Conservation (phyloP, 805 yeast species). For the Yamadazyma scolyti region DNA sequence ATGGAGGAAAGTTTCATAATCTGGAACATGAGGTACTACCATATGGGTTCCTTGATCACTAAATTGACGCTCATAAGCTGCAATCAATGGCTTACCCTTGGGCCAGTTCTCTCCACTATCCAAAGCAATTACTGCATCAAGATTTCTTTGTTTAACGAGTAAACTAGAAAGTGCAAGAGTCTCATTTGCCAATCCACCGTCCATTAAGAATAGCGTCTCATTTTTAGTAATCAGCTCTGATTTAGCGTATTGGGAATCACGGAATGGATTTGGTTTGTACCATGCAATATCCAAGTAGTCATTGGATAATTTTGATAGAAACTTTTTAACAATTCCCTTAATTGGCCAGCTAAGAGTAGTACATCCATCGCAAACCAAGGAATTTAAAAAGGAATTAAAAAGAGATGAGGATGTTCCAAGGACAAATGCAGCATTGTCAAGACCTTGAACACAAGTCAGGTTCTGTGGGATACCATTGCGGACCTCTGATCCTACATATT, state of each 20-base stretch:
- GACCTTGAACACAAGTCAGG: slow-evolving; percentile 28
- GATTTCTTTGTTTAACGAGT: slow-evolving; percentile 27
- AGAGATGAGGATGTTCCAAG: slow-evolving; percentile 39
- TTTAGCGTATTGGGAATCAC: slow-evolving; percentile 22
- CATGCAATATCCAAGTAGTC: slow-evolving; percentile 27
- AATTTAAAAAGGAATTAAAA: slow-evolving; percentile 32
- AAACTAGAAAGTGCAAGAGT: slow-evolving; percentile 30
- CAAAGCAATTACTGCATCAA: slow-evolving; percentile 36
- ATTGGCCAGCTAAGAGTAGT: slow-evolving; percentile 17
- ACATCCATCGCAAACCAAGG: slow-evolving; percentile 33
- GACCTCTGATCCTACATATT: slow-evolving; percentile 33
- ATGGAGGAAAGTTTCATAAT: slow-evolving; percentile 24
- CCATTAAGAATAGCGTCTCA: slow-evolving; percentile 33
- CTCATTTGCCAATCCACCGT: slow-evolving; percentile 40
- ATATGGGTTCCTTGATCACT: slow-evolving; percentile 26
- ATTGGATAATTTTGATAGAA: slow-evolving; percentile 23
- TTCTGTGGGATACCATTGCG: slow-evolving; percentile 25
- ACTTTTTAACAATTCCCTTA: slow-evolving; percentile 21
- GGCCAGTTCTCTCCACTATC: slow-evolving; percentile 34
- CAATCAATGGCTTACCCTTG: slow-evolving; percentile 26
- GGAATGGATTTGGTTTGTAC: slow-evolving; percentile 36
- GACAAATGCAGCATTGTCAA: slow-evolving; percentile 38
- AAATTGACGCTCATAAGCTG: slow-evolving; percentile 34
- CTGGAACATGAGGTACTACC: slow-evolving; percentile 37
- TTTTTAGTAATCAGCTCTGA: slow-evolving; percentile 13